A percentile compares a stretch with the other conserved stretches of the same genome.
Conservation (phyloP, 2,329 filamentous ascomycete genomes). For the Botrytis galanthina region DNA sequence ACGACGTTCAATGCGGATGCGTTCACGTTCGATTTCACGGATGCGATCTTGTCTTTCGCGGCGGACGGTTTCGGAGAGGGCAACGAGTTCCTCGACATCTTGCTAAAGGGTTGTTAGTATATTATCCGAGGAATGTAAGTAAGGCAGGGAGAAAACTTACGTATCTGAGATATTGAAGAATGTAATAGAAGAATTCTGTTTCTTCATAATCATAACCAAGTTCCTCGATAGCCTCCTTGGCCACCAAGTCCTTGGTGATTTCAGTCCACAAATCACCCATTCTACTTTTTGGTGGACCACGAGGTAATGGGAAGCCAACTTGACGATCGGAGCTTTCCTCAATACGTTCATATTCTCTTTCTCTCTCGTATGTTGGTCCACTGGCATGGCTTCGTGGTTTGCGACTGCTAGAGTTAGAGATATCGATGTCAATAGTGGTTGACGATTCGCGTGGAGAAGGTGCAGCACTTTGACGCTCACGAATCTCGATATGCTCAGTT, state of each 20-base stretch:
- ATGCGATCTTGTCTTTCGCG: slow-evolving; percentile 54
- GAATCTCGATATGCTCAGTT: slow-evolving; percentile 28
- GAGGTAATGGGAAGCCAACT: slow-evolving; percentile 37
- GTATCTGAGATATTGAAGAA: slow-evolving; percentile 85
- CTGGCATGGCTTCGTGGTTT: slow-evolving; percentile 9
- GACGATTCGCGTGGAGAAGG: slow-evolving; percentile 23
- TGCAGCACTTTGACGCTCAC: slow-evolving; percentile 27
- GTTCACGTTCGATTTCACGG: slow-evolving; percentile 57
- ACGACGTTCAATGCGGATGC: slow-evolving; percentile 50
- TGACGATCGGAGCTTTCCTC: slow-evolving; percentile 53
- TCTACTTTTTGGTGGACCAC: slow-evolving; percentile 31
- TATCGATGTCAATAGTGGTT: slow-evolving; percentile 36
- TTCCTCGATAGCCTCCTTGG: slow-evolving; percentile 80
- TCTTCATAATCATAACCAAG: slow-evolving; percentile 88
- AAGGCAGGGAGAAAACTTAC: slow-evolving; percentile 54
- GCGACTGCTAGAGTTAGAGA: slow-evolving; percentile 28
- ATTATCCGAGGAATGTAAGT: slow-evolving; percentile 1
- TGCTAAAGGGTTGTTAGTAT: slow-evolving; percentile 57
- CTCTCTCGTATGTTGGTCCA: slow-evolving; percentile 33
- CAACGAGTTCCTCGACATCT: slow-evolving; percentile 79
- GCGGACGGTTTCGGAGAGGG: slow-evolving; percentile 79
- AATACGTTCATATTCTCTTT: slow-evolving; percentile 45
- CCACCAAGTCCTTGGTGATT: slow-evolving; percentile 88
- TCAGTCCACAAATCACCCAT: slow-evolving; percentile 85
- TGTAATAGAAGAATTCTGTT: slow-evolving; percentile 84